Conservation (phyloP, 768 basidiomycete genomes). For the Crassisporium funariophilum region DNA sequence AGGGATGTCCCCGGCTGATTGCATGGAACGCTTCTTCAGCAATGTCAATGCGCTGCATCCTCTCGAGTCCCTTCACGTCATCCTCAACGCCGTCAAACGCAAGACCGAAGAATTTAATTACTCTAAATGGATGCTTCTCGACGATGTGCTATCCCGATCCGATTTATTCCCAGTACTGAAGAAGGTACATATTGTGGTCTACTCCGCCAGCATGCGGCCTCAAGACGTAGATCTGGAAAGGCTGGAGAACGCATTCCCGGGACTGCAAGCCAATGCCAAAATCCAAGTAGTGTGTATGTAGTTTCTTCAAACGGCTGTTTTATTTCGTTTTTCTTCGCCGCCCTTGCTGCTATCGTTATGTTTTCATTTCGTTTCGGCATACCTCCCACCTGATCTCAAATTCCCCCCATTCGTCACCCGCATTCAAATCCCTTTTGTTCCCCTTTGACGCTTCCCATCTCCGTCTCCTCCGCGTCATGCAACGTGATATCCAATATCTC, state of each 20-base stretch:
- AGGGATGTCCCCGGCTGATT: constrained; percentile 11
- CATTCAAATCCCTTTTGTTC: too few relatives aligned
- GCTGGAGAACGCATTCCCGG: constrained; percentile 4
- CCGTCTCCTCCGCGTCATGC: too few relatives aligned
- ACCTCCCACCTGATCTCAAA: too few relatives aligned
- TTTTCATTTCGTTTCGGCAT: neutral
- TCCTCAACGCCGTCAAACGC: constrained; percentile 13
- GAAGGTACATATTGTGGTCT: constrained; percentile 5
- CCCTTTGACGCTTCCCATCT: too few relatives aligned
- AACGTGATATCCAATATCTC: too few relatives aligned
- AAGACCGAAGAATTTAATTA: constrained; percentile 5
- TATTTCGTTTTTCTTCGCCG: too few relatives aligned
- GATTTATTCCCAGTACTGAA: constrained; percentile 2
- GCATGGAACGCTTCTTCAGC: constrained; percentile 12
- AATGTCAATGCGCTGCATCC: constrained; percentile 1
- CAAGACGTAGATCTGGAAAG: constrained; percentile 3
- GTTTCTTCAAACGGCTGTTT: too few relatives aligned
- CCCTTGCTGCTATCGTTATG: too few relatives aligned
- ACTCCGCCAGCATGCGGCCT: constrained; percentile 1
- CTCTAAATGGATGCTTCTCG: constrained; percentile 12
- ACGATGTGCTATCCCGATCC: constrained; percentile 9
- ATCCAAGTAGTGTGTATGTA: neutral
- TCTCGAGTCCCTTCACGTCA: constrained; percentile 14
- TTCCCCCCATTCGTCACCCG: too few relatives aligned
- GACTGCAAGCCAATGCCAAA: neutral